These are phyloP conservation scores for Vitis rotundifolia DNA, from an alignment of 164 flowering plant species.

Conservation along the genomic window DNA sequence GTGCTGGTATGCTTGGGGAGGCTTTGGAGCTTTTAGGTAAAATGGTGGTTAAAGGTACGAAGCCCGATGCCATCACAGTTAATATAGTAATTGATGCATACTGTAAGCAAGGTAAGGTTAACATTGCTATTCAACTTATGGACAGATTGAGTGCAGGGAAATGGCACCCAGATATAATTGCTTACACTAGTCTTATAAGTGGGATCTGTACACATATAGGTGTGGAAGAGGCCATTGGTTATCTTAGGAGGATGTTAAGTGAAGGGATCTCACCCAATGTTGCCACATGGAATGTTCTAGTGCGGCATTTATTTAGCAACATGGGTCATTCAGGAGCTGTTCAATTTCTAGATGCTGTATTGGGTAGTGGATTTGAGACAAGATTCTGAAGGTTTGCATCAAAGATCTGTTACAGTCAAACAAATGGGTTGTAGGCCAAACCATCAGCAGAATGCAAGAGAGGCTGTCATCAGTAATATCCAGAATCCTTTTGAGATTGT, in stretches of 20 bases:
- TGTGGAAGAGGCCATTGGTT: slow-evolving; percentile 52
- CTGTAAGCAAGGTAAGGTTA: slow-evolving; percentile 55
- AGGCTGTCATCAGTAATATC: no score
- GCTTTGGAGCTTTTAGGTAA: slow-evolving; percentile 51
- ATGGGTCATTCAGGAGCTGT: slow-evolving; percentile 25
- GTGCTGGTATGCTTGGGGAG: slow-evolving; percentile 40
- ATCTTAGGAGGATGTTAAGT: slow-evolving; percentile 55
- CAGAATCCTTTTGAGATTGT: no score
- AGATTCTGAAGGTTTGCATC: no score
- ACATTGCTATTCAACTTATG: slow-evolving; percentile 44
- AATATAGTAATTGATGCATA: slow-evolving; percentile 63
- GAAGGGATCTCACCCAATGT: slow-evolving; percentile 57
- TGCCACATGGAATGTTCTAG: slow-evolving; percentile 66
- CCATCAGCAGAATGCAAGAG: no score
- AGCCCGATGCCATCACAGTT: slow-evolving; percentile 58
- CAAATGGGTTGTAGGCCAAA: no score
- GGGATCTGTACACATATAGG: slow-evolving; percentile 55
- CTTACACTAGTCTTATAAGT: slow-evolving; percentile 61
- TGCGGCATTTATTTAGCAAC: slow-evolving; percentile 42
- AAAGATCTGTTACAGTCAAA: no score
- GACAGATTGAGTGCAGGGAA: slow-evolving; percentile 30
- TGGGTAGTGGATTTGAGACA: slow-evolving; percentile 15
- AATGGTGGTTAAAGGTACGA: slow-evolving; percentile 63
- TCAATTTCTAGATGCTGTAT: slow-evolving; percentile 27
- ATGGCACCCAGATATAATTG: slow-evolving; percentile 49